Evolutionary conservation across 2,329 filamentous ascomycete genomes (phyloP), one percentile per base, ranked within the genome.

Genomic region (Triangularia setosa): DNA sequence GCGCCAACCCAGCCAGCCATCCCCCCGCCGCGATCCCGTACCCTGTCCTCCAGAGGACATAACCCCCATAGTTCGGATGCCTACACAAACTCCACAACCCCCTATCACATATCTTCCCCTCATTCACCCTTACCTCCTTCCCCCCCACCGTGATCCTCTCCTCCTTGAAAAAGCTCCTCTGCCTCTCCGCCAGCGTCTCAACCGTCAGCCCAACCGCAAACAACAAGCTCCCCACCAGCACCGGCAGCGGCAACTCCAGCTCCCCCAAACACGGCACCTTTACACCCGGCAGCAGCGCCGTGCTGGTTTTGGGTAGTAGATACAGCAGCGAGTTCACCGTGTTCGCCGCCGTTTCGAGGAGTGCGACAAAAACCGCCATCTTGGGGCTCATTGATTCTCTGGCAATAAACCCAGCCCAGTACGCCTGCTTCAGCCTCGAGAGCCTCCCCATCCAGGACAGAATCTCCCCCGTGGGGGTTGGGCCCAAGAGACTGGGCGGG

Each of bases 311-410:
- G 2, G 78, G 71, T 48, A 79, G 78, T 30, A 85, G 74, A 68
- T 86, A 83, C 16, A 87, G 75, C 14, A 89, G 78, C 0, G 80
- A 79, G 73, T 84, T 87, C 28, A 81, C 14, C n/a, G 77, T 78
- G 76, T 88, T 88, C 71, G 81, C 72, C 9, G 83, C 35, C 0
- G 79, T 79, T 73, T 89, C 89, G 77, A 83, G 85, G 1, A 73
- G 59, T 14, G 76, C 75, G 14, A 89, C 78, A 2, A 73, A 64
- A 0, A 79, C 52, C 0, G 84, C 84, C 2, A 75, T 72, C 0
- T 55, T 23, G 0, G 79, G 74, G 0, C 76, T 76, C 74, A 88
- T 82, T 12, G 81, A 78, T 68, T 87, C 84, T 56, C 79, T 74
- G 18, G 78, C 80, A 2, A 85, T 72, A 25, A 68, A 69, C 1